These are phyloP conservation scores for Gypsophila paniculata DNA, from an alignment of 179 eudicot species.

Conservation along the genomic window DNA sequence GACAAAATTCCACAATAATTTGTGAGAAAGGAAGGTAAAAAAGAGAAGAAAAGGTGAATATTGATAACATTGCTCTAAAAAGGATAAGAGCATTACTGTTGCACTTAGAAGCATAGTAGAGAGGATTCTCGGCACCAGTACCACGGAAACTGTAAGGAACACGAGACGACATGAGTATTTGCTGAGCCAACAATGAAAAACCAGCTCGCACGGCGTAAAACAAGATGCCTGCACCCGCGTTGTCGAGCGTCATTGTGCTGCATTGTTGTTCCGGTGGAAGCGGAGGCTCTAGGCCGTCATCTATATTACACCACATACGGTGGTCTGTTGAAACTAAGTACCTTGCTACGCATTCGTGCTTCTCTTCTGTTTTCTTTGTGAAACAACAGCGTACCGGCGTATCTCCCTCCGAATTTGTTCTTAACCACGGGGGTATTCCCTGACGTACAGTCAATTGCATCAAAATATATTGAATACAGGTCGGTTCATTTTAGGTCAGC, in stretches of 20 bases:
- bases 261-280: background rate
- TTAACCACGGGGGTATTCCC: slow-evolving; percentile 10
- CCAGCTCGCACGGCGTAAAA: slow-evolving; percentile 11
- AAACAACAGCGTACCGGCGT: background rate
- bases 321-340: slow-evolving; percentile 5
- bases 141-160: slow-evolving; percentile 6
- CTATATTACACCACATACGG: no score
- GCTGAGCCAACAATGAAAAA: background rate
- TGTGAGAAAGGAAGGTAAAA: no score
- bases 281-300: no score
- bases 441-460: background rate
- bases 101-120: slow-evolving; percentile 15
- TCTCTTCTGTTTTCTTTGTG: background rate
- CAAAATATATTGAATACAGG: background rate
- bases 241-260: slow-evolving; percentile 5
- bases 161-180: background rate
- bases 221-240: slow-evolving; percentile 7
- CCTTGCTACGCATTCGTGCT: slow-evolving; percentile 7
- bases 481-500: background rate
- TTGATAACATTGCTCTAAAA: no score
- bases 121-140: slow-evolving; percentile 8
- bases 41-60: no score
- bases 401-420: background rate
- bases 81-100: background rate
- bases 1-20: no score